These are phyloP conservation scores for Dactylis glomerata DNA, from an alignment of 176 grass and related monocot species.

Conservation along the genomic window DNA sequence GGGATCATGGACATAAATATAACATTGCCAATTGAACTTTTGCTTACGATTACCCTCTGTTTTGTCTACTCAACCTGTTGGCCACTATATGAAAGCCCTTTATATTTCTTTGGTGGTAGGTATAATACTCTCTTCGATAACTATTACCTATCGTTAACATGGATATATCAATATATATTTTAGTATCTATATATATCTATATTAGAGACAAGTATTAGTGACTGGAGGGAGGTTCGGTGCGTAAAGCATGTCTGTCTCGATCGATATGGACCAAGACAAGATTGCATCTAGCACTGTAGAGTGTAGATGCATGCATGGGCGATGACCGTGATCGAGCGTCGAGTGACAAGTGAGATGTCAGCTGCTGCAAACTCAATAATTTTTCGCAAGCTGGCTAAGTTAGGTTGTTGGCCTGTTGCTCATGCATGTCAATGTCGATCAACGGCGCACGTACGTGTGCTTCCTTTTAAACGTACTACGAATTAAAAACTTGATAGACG, in stretches of 20 bases:
- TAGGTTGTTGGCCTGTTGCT: neutral
- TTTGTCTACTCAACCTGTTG: neutral
- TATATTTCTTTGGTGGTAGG: neutral
- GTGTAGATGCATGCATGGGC: slow-evolving; percentile 8
- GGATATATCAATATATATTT: too few relatives aligned
- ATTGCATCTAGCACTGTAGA: neutral
- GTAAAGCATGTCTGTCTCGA: neutral
- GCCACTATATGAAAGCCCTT: neutral
- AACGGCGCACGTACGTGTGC: neutral
- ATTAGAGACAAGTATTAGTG: too few relatives aligned
- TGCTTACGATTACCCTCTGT: neutral
- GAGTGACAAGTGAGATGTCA: slow-evolving; percentile 7
- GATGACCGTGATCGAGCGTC: neutral
- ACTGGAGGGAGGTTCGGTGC: too few relatives aligned
- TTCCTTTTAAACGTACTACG: neutral
- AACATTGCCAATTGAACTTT: neutral
- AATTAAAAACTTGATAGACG: neutral
- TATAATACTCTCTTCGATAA: neutral
- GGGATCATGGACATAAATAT: neutral
- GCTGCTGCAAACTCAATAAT: neutral
- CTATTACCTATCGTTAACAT: too few relatives aligned
- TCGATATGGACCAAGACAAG: neutral
- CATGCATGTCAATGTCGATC: neutral
- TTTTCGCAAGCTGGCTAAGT: neutral
- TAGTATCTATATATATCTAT: too few relatives aligned